Percentiles rank a stretch among this genome's conserved stretches.
Conservation (phyloP, 495 filamentous ascomycete species). For the Aspergillus affinis region DNA sequence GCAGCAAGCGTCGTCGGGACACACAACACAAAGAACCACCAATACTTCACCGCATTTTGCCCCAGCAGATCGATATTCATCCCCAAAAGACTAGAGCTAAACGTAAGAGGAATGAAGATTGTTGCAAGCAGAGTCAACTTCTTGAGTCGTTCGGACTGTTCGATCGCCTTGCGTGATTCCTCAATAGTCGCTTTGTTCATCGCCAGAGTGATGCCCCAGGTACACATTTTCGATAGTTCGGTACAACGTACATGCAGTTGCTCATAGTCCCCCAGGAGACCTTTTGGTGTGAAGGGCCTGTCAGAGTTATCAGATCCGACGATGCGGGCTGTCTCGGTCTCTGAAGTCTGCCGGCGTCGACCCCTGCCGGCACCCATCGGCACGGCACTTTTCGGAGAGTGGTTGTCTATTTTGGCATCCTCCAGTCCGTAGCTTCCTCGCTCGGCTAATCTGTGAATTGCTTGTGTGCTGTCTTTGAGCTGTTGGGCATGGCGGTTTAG, state of each 20-base stretch:
- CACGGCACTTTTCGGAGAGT: not conserved
- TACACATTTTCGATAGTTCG: conserved; percentile 3
- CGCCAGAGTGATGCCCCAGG: not conserved
- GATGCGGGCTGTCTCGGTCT: not conserved
- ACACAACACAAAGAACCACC: conserved; percentile 8
- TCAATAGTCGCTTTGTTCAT: conserved; percentile 7
- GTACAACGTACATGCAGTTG: not conserved
- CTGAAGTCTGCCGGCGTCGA: not conserved
- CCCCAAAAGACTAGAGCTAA: conserved; percentile 4
- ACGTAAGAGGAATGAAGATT: conserved; percentile 4
- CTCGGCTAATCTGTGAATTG: not conserved
- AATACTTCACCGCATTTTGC: conserved; percentile 3
- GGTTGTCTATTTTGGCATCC: not conserved
- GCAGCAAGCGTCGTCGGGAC: not conserved
- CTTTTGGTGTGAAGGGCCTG: not conserved
- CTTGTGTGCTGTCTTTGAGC: not conserved
- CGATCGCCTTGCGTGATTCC: conserved; percentile 7
- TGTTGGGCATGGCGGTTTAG: conserved; percentile 4
- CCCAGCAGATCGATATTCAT: conserved; percentile 7
- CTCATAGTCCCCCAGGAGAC: not conserved
- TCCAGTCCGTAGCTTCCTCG: not conserved
- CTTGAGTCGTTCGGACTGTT: conserved; percentile 6
- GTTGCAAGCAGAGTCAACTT: conserved; percentile 7
- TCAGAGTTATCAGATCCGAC: not conserved
- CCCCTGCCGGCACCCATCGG: not conserved